Evolutionary conservation across 75 land plant genomes (phyloP), one percentile per base, ranked within the genome.

Genomic region (Ceratopteris richardii): DNA sequence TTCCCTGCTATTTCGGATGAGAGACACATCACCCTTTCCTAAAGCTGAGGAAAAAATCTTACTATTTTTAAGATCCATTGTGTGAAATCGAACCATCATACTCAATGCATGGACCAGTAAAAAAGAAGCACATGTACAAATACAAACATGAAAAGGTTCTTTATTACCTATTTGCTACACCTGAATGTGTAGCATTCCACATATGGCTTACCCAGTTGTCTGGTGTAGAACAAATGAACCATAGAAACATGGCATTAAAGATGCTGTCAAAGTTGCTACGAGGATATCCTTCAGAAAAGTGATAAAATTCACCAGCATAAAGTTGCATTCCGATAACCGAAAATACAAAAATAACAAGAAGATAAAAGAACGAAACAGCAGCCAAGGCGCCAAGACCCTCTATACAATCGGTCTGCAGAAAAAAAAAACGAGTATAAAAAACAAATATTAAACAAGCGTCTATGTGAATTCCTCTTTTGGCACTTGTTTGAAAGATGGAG

Each of bases 201-300:
- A 73, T 56, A 51, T 73, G 64, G 43, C 66, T 60, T 17, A 66
- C 44, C 76, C 76, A 73, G 44, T 54, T 65, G 47, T 73, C 76
- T 25, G 73, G 65, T 28, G 76, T 73, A 21, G 76, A 54, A 21
- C 70, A 19, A 55, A 44, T 66, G 36, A 66, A 73, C 76, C 70
- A 73, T 23, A 68, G 62, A 25, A 66, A 2, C 59, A 59, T 57
- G 23, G 76, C 51, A 19, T 17, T 10, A 17, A 48, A 54, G 24
- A 73, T 58, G 33, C 58, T 48, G 31, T 73, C 76, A 56, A 68
- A 44, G 39, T 73, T 66, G 21, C 51, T 65, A 18, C 76, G 44
- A 31, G 76, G 73, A 56, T 61, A 58, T 2, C 76, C 76, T 24
- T 64, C 76, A 1, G 0, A 7, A 60, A 73, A 66, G 16, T 56